phyloP scores from a whole-genome alignment of 495 filamentous ascomycete species.

The Talaromyces liani region DNA sequence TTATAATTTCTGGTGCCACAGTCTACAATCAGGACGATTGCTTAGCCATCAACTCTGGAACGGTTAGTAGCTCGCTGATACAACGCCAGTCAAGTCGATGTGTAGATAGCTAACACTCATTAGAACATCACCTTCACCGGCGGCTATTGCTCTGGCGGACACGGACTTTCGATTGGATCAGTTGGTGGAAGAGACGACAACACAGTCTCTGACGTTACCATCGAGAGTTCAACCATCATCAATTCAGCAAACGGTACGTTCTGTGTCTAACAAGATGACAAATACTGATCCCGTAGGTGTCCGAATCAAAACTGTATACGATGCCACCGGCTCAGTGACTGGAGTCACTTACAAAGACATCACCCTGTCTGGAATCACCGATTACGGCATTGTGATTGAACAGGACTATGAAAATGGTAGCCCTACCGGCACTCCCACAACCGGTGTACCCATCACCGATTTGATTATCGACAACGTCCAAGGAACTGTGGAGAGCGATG shows the following conservation, averaged over 20 bases:
- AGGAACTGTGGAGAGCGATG: conserved; percentile 39
- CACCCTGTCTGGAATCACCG: conserved; percentile 46
- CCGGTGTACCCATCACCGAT: conserved; percentile 53
- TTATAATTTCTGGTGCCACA: conserved; percentile 48
- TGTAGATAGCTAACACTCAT: too few species aligned
- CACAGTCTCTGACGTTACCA: conserved; percentile 47
- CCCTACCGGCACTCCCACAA: conserved; percentile 51
- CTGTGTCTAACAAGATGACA: not conserved
- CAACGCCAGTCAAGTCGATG: too few species aligned
- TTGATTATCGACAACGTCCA: conserved; percentile 43
- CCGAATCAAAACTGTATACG: conserved; percentile 57
- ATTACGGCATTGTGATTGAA: conserved; percentile 59
- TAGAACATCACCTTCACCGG: conserved; percentile 47
- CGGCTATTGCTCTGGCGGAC: conserved; percentile 52
- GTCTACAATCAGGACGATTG: conserved; percentile 60
- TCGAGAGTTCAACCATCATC: conserved; percentile 41
- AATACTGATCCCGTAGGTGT: conserved; percentile 16
- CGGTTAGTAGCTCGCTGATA: conserved; percentile 9
- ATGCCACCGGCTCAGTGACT: conserved; percentile 47
- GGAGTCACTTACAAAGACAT: conserved; percentile 55
- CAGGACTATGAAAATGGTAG: conserved; percentile 62
- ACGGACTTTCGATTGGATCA: conserved; percentile 60
- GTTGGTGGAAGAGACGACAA: conserved; percentile 56
- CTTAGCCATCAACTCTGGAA: conserved; percentile 56
- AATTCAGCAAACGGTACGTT: conserved; percentile 46